Evolutionary conservation across 2,329 filamentous ascomycete genomes (phyloP), one percentile per base, ranked within the genome.

Genomic region (Cladophialophora bantiana): DNA sequence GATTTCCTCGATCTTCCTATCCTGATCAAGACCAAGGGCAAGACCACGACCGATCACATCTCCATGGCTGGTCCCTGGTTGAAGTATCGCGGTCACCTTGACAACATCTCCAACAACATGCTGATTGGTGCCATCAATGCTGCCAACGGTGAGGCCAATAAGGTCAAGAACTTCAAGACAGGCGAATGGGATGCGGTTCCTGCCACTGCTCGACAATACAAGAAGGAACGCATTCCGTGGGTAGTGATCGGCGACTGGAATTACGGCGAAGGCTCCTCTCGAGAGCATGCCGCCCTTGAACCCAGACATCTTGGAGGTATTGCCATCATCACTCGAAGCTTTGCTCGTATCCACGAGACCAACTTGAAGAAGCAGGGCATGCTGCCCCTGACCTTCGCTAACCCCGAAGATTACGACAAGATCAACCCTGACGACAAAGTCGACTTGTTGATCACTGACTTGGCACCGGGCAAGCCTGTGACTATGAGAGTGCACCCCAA

Each of bases 351-450:
- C 78, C 95, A 99, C 88, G 95, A 99, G 88, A 99, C 95, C 86
- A 99, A 99, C 89, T 84, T 99, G 85, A 99, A 99, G 92, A 99
- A 99, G 90, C 95, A 99, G 89, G 95, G 95, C 83, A 97, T 99
- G 94, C 91, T 99, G 84, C 95, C 95, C 77, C 88, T 99, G 73
- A 98, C 94, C 76, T 99, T 99, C 84, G 83, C 88, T 66, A 89
- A 98, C 79, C 94, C 94, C 65, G 94, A 90, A 79, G 95, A 99
- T 82, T 99, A 99, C 82, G 95, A 99, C 81, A 96, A 92, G 88
- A 94, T 99, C 81, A 88, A 90, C 79, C 91, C 93, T 73, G 90
- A 95, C 69, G 95, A 97, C 86, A 94, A 90, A 83, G 89, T 98
- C 74, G 94, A 97, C 80, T 85, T 99, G 68, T 83, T 93, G 77